Base-by-base conservation (phyloP, 2,329 filamentous ascomycete species). In the Alternaria longipes region DNA sequence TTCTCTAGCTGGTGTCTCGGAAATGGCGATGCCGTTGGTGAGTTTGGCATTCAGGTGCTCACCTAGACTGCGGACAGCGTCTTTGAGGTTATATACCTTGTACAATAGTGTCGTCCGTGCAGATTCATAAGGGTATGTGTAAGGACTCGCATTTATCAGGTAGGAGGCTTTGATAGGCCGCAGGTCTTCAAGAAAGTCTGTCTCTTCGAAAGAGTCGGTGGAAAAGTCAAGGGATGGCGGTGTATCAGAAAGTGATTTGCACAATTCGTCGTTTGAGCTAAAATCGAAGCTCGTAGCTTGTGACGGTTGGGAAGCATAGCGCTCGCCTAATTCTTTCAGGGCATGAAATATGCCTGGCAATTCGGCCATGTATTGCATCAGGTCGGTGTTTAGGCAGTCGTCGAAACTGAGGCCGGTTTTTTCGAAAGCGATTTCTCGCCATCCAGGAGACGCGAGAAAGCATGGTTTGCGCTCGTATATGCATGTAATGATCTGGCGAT, bases 361-460 rank as follows among this genome's bases (percentile, higher is more conserved):
- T 5, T 72, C 64, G 3, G 73, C 69, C 64, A 76, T 71, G 8
- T 63, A 68, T 28, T 71, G 68, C 36, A 75, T 62, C 16, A 78
- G 55, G 20, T 74, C 71, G 2, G 71, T 72, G 8, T 75, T 71
- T 1, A 76, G 54, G 41, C 67, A 64, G 36, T 75, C 74, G 2
- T 76, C 71, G 36, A 67, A 65, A 24, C 59, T 61, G 8, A 76
- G 64, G 1, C 67, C 71, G 1, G 61, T 69, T 32, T 73, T 73
- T 55, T 77, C 74, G 55, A 78, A 78, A 16, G 74, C 76, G 18
- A 78, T 64, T 14, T 72, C 64, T 45, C 63, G 65, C 76, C 75
- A 78, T 51, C 71, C 71, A 3, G 69, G 71, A 26, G 60, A 59
- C 12, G 67, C 63, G 9, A 78, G 72, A 46, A 78, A 76, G 47